Evolutionary conservation across 345 rosid species (phyloP), one percentile per base, ranked within the genome.

Genomic region (Capsella bursapastoris): DNA sequence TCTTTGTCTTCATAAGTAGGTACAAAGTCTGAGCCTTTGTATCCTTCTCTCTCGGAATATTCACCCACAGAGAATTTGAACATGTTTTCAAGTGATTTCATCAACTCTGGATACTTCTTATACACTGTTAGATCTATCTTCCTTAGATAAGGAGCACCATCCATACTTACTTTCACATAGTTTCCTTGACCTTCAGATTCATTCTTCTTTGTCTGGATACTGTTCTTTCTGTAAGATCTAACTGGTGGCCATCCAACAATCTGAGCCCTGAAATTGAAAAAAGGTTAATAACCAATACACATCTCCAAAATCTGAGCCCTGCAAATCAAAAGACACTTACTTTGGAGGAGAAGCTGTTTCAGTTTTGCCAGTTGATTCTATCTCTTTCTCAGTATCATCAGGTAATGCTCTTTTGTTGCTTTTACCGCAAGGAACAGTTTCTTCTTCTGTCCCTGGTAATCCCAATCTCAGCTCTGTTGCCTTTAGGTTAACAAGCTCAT

Each of bases 391-490:
- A 50, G 69, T 38, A 58, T 57, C 71, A 18, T 52, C 48, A 67
- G 80, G 70, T 48, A 69, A 73, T 64, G 80, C n/a, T 56, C 94
- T 82, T 80, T 90, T 90, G 83, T 88, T 89, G 75, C 71, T 85
- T 79, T 84, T 84, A 34, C 63, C 71, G 66, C 78, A 80, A 70
- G 86, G 59, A 58, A 72, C 61, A 45, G 61, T 49, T 61, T 38
- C 75, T 61, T 38, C 75, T 60, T 69, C 83, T 1, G 90, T 83
- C 18, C 96, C 98, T 8, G 98, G 98, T 79, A 90, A 78, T 16
- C 97, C 97, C 49, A 94, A 64, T 70, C 97, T 84, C 5, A 94
- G 93, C 84, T 93, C 97, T 15, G 98, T 93, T 11, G 88, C 98
- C 82, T 84, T 86, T 38, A 94, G 81, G 81, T 91, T 87, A 43